phyloP scores from a whole-genome alignment of 345 rosid genomes.

The Jatropha curcas region DNA sequence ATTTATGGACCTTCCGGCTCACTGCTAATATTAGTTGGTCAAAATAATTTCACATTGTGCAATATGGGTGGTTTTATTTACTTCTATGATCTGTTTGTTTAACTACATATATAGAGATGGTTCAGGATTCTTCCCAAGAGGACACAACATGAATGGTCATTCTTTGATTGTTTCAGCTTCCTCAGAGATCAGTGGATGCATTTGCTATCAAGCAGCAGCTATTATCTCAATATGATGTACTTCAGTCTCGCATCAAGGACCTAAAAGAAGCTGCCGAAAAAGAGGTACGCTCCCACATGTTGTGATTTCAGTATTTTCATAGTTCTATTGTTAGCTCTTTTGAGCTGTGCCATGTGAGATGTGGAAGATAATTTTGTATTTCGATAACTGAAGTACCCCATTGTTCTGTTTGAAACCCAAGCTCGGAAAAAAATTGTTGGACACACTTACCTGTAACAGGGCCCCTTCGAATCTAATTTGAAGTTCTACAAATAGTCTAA shows the following conservation, averaged over 20 bases:
- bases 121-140: slow-evolving; percentile 7
- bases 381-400: neutral
- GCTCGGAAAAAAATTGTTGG: neutral
- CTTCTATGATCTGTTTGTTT: slow-evolving; percentile 4
- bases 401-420: neutral
- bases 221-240: slow-evolving; percentile 77
- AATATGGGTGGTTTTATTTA: neutral
- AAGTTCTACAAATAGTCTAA: neutral
- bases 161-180: slow-evolving; percentile 59
- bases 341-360: neutral
- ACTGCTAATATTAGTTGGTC: neutral
- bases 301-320: neutral
- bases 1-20: neutral
- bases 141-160: neutral
- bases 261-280: slow-evolving; percentile 76
- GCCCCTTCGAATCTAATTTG: neutral
- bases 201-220: slow-evolving; percentile 76
- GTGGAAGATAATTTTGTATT: neutral
- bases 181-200: slow-evolving; percentile 70
- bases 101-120: neutral
- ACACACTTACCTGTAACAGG: neutral
- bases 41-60: neutral
- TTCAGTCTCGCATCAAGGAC: slow-evolving; percentile 83
- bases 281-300: slow-evolving; percentile 54
- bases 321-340: slow-evolving; percentile 2